Percentiles rank a stretch among this genome's conserved stretches.
Evolutionary conservation across 352 stramenopile genomes (phyloP).

Genomic region (Globisporangium nunn): DNA sequence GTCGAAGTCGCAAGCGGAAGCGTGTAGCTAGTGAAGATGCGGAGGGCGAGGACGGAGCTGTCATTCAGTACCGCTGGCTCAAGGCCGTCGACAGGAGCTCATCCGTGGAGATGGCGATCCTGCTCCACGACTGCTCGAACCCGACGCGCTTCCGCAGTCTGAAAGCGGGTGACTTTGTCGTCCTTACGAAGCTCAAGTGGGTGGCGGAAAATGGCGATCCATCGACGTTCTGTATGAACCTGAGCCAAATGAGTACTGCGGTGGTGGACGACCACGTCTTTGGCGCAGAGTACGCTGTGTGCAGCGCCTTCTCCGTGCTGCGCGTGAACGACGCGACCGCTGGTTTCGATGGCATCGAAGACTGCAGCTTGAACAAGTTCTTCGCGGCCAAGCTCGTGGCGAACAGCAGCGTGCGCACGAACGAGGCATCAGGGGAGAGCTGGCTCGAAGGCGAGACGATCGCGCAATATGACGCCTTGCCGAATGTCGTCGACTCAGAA

Average conservation of each 20-base stretch:
- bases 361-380: constrained; percentile 24
- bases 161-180: constrained; percentile 36
- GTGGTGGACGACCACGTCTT: constrained; percentile 1
- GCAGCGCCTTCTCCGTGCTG: constrained; percentile 32
- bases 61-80: constrained; percentile 43
- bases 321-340: constrained; percentile 25
- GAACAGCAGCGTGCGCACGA: not conserved
- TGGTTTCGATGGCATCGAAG: constrained; percentile 28
- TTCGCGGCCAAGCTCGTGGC: constrained; percentile 23
- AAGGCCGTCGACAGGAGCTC: constrained; percentile 56
- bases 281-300: constrained; percentile 34
- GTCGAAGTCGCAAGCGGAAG: constrained; percentile 23
- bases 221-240: no score
- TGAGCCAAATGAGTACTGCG: not conserved
- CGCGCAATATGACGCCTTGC: not conserved
- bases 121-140: constrained; percentile 34
- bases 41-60: not conserved
- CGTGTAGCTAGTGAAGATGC: not conserved
- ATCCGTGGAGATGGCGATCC: constrained; percentile 37
- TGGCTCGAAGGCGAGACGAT: constrained; percentile 9
- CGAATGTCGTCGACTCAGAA: not conserved
- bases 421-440: constrained; percentile 2
- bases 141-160: constrained; percentile 35
- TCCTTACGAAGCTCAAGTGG: constrained; percentile 59
- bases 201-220: not conserved